Base-by-base conservation (phyloP, 129 eudicot genomes). In the Solidago caesia region DNA sequence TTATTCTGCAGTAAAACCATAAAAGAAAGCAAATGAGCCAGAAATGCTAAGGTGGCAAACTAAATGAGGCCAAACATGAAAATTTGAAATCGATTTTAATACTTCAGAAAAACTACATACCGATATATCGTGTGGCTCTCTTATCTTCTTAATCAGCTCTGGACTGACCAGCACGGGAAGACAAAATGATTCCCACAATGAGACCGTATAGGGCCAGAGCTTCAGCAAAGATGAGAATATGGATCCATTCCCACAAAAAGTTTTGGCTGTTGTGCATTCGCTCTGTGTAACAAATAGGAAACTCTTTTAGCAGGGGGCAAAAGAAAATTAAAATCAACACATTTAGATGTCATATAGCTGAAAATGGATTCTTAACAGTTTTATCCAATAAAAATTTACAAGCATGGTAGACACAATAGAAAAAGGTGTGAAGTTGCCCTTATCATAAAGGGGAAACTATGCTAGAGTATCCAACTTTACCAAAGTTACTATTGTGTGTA, bases 231-330 rank as follows among this genome's bases (percentile, higher is more conserved):
- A 87, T 87, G 52, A 87, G 87, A 72, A 87, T 87, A 52, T 82
- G 92, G 59, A 87, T 84, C 92, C 92, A 87, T 87, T n/a, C 92
- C 92, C 44, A 85, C 89, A 4, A 88, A 88, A 56, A 88, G 87
- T 64, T 88, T 85, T 52, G 89, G 93, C 73, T 88, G 89, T 45
- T 88, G 88, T 42, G 93, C 89, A 55, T 88, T 88, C 26, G 89
- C 93, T 82, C 89, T 88, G 87, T 39, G 73, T 48, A 71, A 77
- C 75, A 72, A 64, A 62, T 27, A 59, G 44, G 9, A 70, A 45
- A 1, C 59, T 5, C 4, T 16, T 21, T 43, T 10, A 43, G 39
- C 16, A 41, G 15, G 48, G 14, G 59, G 67, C 10, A 43, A 39
- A 8, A n/a, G 8, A 33, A 33, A 26, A 53, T 51, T 51, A 6